Conservation (phyloP, 2,329 filamentous ascomycete genomes). For the Pestalotiopsis sp. region DNA sequence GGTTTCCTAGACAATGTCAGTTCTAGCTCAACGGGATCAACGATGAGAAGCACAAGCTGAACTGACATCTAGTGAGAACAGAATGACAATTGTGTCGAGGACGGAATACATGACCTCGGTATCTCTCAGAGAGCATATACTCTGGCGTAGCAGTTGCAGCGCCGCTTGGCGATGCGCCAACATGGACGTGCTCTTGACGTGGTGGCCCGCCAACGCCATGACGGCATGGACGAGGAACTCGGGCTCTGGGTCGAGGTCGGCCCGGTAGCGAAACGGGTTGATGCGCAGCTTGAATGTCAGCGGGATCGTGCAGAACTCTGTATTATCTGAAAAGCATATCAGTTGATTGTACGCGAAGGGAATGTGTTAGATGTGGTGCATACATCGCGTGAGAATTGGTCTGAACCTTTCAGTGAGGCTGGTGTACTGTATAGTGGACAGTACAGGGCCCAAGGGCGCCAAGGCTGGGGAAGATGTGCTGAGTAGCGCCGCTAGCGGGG, state of each 20-base stretch:
- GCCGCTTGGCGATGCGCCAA: not conserved
- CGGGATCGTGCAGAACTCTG: constrained; percentile 13
- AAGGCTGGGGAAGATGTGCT: too few relatives aligned
- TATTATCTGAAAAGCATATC: not conserved
- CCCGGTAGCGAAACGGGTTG: constrained; percentile 10
- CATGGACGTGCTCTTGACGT: not conserved
- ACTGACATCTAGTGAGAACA: not conserved
- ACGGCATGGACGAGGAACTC: constrained; percentile 5
- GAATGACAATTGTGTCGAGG: not conserved
- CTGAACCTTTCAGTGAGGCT: not conserved
- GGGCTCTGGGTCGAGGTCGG: not conserved
- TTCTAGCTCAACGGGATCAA: too few relatives aligned
- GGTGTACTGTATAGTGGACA: not conserved
- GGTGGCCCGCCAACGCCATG: constrained; percentile 13
- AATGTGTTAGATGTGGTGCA: not conserved
- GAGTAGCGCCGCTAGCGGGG: not conserved
- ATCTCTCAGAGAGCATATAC: not conserved
- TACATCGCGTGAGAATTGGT: not conserved
- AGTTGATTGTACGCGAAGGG: not conserved
- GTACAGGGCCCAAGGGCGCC: not conserved
- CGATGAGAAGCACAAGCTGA: not conserved
- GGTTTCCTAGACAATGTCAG: not conserved
- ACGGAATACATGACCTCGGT: not conserved
- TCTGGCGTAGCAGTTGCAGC: not conserved
- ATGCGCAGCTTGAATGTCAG: constrained; percentile 7